These are phyloP conservation scores for Solanum ossicruentum DNA, from an alignment of 257 asterid species.

Conservation along the genomic window DNA sequence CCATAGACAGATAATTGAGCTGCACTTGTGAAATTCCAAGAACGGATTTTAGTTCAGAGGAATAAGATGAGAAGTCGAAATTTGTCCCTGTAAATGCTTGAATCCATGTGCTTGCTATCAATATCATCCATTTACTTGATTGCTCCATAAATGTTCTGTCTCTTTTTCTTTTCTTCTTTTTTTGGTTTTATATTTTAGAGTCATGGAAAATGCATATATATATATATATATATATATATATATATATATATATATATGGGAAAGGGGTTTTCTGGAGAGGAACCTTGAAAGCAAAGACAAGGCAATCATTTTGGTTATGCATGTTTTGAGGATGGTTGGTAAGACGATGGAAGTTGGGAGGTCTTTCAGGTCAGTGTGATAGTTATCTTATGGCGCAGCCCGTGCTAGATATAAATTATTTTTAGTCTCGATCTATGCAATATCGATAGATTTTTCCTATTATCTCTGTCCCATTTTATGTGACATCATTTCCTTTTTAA, in stretches of 20 bases:
- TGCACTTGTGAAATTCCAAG: conserved; percentile 45
- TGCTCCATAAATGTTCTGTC: conserved; percentile 7
- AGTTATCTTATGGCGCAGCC: no score
- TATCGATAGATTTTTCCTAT: no score
- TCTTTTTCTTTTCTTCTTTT: not conserved
- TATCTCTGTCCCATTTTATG: no score
- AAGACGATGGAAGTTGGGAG: not conserved
- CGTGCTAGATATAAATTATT: no score
- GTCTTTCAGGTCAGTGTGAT: not conserved
- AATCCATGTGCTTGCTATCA: conserved; percentile 46
- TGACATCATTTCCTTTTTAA: no score
- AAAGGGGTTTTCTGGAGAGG: not conserved
- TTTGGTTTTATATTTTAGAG: not conserved
- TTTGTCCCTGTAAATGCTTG: conserved; percentile 68
- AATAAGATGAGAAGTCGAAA: conserved; percentile 45
- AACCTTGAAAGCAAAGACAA: not conserved
- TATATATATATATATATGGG: not conserved
- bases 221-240: no score
- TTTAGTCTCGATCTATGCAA: no score
- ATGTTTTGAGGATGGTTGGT: not conserved
- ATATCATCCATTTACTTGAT: conserved; percentile 44
- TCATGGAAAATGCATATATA: not conserved
- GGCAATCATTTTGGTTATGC: not conserved
- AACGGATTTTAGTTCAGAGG: conserved; percentile 33
- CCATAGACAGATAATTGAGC: conserved; percentile 43